Percentiles rank a stretch among this genome's conserved stretches.
phyloP scores from a whole-genome alignment of 345 rosid species.

The Aurinia saxatilis region DNA sequence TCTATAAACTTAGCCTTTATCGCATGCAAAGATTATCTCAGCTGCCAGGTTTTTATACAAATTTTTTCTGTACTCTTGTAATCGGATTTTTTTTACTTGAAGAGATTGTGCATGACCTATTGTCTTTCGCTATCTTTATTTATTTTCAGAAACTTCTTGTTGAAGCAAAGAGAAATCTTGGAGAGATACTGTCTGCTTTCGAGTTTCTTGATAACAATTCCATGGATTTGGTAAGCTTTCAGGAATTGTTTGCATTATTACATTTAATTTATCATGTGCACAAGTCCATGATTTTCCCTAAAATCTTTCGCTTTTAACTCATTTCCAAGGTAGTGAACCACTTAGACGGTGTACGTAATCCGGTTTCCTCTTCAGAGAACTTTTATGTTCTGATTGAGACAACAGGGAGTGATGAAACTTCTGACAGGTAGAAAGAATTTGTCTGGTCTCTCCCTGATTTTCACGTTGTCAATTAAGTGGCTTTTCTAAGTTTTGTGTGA shows the following conservation, averaged over 20 bases:
- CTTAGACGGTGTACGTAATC: conserved; percentile 85
- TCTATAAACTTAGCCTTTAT: conserved; percentile 84
- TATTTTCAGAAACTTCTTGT: conserved; percentile 60
- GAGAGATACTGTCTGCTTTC: conserved; percentile 88
- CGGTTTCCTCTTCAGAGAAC: conserved; percentile 59
- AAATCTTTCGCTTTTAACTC: not conserved
- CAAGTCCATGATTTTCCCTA: conserved; percentile 2
- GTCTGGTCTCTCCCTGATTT: not conserved
- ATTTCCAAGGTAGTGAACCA: conserved; percentile 56
- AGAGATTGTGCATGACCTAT: not conserved
- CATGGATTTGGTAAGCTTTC: conserved; percentile 59
- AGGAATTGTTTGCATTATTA: not conserved
- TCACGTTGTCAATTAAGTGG: not conserved
- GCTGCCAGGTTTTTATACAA: conserved; percentile 70
- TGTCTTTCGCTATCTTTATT: not conserved
- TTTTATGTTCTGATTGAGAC: conserved; percentile 90
- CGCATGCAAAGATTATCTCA: conserved; percentile 73
- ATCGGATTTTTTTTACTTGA: not conserved
- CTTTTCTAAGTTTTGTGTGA: not conserved
- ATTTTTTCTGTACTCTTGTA: not conserved
- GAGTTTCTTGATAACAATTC: conserved; percentile 80
- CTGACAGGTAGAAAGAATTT: conserved; percentile 43
- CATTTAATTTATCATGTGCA: not conserved
- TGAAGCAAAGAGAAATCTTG: conserved; percentile 87
- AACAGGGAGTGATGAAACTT: conserved; percentile 69